Conservation (phyloP, 176 grass and related monocot species). For the Microstegium vimineum region DNA sequence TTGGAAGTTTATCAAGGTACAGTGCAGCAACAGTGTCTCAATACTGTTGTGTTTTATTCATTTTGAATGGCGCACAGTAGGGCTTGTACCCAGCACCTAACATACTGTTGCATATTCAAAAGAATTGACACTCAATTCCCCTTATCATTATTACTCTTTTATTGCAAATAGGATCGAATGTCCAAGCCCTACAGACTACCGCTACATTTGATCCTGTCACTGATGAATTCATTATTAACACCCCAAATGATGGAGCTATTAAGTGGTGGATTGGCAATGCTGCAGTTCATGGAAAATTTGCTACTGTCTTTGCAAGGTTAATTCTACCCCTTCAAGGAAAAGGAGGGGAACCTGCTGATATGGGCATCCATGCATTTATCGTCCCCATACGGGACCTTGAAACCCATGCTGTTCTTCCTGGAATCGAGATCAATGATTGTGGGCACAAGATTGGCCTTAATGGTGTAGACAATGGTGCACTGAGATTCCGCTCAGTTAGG, state of each 20-base stretch:
- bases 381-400: constrained; percentile 87
- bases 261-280: constrained; percentile 99
- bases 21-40: not conserved
- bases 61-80: not conserved
- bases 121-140: not conserved
- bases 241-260: constrained; percentile 95
- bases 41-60: not conserved
- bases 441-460: constrained; percentile 95
- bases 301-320: constrained; percentile 86
- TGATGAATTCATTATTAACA: constrained; percentile 88
- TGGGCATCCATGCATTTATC: constrained; percentile 95
- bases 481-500: constrained; percentile 75
- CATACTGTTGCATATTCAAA: constrained; percentile 22
- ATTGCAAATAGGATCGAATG: constrained; percentile 69
- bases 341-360: constrained; percentile 71
- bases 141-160: not conserved
- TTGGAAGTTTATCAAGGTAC: not conserved
- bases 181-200: constrained; percentile 94
- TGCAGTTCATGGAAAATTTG: constrained; percentile 86
- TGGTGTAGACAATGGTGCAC: constrained; percentile 94
- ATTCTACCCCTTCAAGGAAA: constrained; percentile 89
- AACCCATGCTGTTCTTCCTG: constrained; percentile 73
- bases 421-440: constrained; percentile 96
- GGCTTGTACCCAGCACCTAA: constrained; percentile 14
- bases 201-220: constrained; percentile 95